Conservation (phyloP, 176 grass and related monocot genomes). For the Chrysopogon serrulatus region DNA sequence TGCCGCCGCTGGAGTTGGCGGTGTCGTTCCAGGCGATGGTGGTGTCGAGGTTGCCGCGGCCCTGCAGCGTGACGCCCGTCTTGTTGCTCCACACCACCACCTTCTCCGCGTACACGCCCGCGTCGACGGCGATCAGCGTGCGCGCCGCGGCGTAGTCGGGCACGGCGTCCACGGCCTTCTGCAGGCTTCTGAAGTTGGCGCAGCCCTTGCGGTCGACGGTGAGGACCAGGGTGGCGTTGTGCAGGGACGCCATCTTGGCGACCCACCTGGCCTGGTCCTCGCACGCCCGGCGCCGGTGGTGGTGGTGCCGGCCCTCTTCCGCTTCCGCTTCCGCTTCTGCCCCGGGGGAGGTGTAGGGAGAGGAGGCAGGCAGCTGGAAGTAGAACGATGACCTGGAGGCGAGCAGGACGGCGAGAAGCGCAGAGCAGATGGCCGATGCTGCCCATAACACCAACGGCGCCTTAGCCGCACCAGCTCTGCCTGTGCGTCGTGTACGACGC, state of each 20-base stretch:
- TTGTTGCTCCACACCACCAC: constrained; percentile 68
- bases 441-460: constrained; percentile 27
- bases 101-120: constrained; percentile 82
- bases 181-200: constrained; percentile 68
- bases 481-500: neutral
- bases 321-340: neutral
- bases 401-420: constrained; percentile 51
- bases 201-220: constrained; percentile 70
- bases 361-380: neutral
- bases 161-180: constrained; percentile 66
- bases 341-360: neutral
- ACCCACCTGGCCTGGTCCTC: constrained; percentile 48
- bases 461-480: neutral
- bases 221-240: constrained; percentile 55
- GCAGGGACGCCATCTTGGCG: constrained; percentile 27
- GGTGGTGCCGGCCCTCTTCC: constrained; percentile 9
- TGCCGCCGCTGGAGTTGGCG: constrained; percentile 64
- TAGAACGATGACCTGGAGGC: constrained; percentile 12
- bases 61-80: constrained; percentile 62
- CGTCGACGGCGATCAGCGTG: constrained; percentile 57
- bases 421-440: constrained; percentile 44
- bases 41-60: constrained; percentile 62
- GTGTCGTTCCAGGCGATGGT: constrained; percentile 71
- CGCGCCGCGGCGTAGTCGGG: constrained; percentile 39
- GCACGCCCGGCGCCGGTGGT: constrained; percentile 31